phyloP scores from a whole-genome alignment of 345 rosid genomes.

The Diplotaxis tenuifolia region DNA sequence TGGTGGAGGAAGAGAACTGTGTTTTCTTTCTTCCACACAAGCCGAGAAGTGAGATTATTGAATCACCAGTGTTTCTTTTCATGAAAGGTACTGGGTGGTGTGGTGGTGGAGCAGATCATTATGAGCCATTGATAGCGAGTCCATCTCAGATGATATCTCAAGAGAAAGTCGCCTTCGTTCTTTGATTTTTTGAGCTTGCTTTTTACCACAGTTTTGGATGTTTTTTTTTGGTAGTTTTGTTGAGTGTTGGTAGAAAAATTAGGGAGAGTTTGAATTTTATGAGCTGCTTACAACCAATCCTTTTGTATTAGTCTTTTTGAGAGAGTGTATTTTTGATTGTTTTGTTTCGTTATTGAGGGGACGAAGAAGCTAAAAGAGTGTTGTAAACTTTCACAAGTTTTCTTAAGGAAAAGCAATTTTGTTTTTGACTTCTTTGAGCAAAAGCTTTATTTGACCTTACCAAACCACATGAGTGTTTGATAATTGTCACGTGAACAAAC shows the following conservation, averaged over 20 bases:
- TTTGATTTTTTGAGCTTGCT: slow-evolving; percentile 39
- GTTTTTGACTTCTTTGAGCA: background rate
- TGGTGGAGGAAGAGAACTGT: slow-evolving; percentile 92
- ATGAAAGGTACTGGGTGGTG: slow-evolving; percentile 99
- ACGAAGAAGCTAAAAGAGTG: background rate
- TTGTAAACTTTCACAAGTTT: slow-evolving; percentile 18
- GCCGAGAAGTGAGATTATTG: slow-evolving; percentile 79
- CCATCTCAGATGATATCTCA: slow-evolving; percentile 63
- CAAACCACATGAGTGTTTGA: too few relatives aligned
- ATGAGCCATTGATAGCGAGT: slow-evolving; percentile 82
- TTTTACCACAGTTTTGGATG: slow-evolving; percentile 29
- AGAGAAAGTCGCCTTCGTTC: slow-evolving; percentile 86
- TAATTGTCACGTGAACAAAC: too few relatives aligned
- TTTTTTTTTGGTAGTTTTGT: too few relatives aligned
- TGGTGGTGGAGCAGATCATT: slow-evolving; percentile 96
- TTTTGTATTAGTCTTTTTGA: too few relatives aligned
- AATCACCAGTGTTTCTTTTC: slow-evolving; percentile 78
- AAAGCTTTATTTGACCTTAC: too few relatives aligned
- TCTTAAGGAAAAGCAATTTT: background rate
- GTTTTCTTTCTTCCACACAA: slow-evolving; percentile 95
- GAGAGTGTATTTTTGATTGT: background rate
- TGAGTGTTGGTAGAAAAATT: slow-evolving; percentile 27
- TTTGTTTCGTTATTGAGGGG: too few relatives aligned
- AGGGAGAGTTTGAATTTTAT: slow-evolving; percentile 26
- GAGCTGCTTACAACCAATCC: slow-evolving; percentile 12